Conservation (phyloP, 345 rosid genomes). For the Populus deltoides region DNA sequence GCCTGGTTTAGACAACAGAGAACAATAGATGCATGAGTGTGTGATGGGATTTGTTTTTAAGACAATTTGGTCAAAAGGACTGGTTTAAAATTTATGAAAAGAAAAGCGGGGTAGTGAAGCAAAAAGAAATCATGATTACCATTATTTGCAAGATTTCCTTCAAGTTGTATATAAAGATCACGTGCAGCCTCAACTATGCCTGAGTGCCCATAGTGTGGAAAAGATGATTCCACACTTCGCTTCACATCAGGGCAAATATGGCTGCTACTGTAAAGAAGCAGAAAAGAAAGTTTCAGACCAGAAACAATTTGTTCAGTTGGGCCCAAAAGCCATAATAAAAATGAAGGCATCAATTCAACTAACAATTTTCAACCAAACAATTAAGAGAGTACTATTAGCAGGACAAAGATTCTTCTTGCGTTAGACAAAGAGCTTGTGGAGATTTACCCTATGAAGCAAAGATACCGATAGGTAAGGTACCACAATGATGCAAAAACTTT, state of each 20-base stretch:
- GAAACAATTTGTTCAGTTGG: not conserved
- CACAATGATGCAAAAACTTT: not conserved
- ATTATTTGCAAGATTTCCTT: constrained; percentile 50
- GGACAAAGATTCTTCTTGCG: not conserved
- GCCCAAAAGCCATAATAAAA: not conserved
- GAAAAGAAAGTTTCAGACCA: constrained; percentile 10
- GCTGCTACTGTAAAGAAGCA: constrained; percentile 36
- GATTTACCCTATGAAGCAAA: not conserved
- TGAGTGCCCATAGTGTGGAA: constrained; percentile 74
- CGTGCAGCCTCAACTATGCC: constrained; percentile 85
- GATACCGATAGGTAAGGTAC: not conserved
- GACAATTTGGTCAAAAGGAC: not conserved
- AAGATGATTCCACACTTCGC: constrained; percentile 46
- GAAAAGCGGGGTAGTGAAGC: not conserved
- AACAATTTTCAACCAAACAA: not conserved
- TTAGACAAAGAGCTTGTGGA: not conserved
- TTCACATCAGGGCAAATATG: constrained; percentile 33
- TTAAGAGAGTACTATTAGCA: not conserved
- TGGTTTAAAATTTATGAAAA: not conserved
- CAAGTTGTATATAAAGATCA: constrained; percentile 77
- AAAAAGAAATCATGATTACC: constrained; percentile 27
- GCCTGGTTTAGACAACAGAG: not conserved
- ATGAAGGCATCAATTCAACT: not conserved
- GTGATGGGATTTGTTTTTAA: not conserved
- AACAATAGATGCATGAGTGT: not conserved